These are phyloP conservation scores for Fraxinus sp. DNA, from an alignment of 305 asterid species.

Conservation along the genomic window DNA sequence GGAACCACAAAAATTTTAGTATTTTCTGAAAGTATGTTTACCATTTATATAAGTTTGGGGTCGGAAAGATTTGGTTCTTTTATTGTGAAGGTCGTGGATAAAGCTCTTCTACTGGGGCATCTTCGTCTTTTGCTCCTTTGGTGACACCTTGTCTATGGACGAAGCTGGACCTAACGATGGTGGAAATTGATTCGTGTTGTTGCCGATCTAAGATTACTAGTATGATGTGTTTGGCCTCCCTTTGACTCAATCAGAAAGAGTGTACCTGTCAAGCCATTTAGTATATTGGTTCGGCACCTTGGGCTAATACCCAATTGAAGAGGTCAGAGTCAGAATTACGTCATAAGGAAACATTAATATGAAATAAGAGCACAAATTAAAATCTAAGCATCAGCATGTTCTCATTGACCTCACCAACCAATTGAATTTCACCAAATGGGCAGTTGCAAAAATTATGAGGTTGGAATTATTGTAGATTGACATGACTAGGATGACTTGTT, in stretches of 20 bases:
- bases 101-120: background rate
- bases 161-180: background rate
- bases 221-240: background rate
- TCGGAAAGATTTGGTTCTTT: background rate
- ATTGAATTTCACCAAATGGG: background rate
- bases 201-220: background rate
- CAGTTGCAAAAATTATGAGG: background rate
- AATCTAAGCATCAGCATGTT: background rate
- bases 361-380: background rate
- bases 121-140: background rate
- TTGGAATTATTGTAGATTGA: background rate
- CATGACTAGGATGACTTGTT: too few relatives aligned
- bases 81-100: background rate
- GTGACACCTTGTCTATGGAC: background rate
- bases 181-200: background rate
- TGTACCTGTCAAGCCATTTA: background rate
- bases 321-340: background rate
- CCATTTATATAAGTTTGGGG: background rate
- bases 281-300: background rate
- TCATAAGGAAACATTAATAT: background rate
- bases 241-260: background rate
- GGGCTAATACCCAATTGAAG: background rate
- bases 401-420: background rate
- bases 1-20: background rate
- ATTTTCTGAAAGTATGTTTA: background rate